Conservation (phyloP, 192 early-diverging fungal species). For the Mortierella hygrophila region DNA sequence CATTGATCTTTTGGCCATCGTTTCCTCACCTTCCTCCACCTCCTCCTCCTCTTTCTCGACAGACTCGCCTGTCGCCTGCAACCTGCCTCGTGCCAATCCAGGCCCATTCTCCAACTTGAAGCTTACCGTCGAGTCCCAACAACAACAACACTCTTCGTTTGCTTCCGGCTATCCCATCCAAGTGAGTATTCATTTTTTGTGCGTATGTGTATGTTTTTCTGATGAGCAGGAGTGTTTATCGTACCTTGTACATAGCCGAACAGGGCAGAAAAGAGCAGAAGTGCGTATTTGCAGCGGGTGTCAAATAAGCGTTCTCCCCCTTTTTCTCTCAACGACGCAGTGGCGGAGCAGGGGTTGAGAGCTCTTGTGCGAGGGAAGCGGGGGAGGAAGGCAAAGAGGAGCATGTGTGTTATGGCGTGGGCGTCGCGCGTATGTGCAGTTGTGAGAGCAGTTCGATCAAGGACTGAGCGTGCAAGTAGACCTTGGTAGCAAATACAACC, state of each 20-base stretch:
- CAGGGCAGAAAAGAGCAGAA: too few species aligned
- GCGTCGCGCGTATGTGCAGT: not conserved
- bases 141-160: not conserved
- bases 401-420: not conserved
- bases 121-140: conserved; percentile 13
- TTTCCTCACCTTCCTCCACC: too few species aligned
- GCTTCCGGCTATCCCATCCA: conserved; percentile 32
- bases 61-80: conserved; percentile 1
- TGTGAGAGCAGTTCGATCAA: too few species aligned
- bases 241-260: too few species aligned
- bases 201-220: not conserved
- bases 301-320: not conserved
- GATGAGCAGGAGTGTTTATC: not conserved
- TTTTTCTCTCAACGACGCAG: not conserved
- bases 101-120: conserved; percentile 21
- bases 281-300: not conserved
- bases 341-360: conserved; percentile 9
- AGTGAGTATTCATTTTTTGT: conserved; percentile 11
- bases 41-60: not conserved
- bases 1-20: not conserved
- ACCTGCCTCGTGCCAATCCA: conserved; percentile 13
- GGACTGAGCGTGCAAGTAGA: too few species aligned
- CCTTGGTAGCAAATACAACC: too few species aligned
- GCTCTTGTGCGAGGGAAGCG: not conserved
- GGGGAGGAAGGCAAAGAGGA: not conserved